phyloP scores from a whole-genome alignment of 495 filamentous ascomycete genomes.

The Cairneyella variabilis region DNA sequence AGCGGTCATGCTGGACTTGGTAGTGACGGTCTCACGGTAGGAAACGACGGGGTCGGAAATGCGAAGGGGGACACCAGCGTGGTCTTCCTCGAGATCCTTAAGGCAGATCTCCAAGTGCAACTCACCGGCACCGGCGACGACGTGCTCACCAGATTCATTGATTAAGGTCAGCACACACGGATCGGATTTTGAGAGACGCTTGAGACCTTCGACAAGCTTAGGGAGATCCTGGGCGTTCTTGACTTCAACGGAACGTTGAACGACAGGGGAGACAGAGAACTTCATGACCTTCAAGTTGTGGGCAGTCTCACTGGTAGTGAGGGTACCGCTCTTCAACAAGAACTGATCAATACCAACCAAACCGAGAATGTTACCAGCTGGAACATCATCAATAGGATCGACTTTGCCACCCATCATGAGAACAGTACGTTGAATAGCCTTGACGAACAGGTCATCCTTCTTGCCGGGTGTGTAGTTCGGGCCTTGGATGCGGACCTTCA shows the following conservation, averaged over 20 bases:
- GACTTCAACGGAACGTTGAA: slow-evolving; percentile 97
- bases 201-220: slow-evolving; percentile 99
- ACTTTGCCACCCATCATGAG: slow-evolving; percentile 99
- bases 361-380: slow-evolving; percentile 98
- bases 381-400: slow-evolving; percentile 98
- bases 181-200: slow-evolving; percentile 99
- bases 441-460: slow-evolving; percentile 99
- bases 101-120: slow-evolving; percentile 99
- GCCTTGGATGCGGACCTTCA: slow-evolving; percentile 99
- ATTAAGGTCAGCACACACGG: slow-evolving; percentile 93
- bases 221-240: slow-evolving; percentile 99
- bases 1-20: slow-evolving; percentile 83
- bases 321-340: slow-evolving; percentile 99
- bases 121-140: slow-evolving; percentile 98
- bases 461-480: slow-evolving; percentile 97
- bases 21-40: slow-evolving; percentile 93
- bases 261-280: slow-evolving; percentile 99
- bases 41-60: slow-evolving; percentile 95
- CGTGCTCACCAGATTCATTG: slow-evolving; percentile 91
- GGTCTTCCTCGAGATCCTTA: slow-evolving; percentile 99
- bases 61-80: slow-evolving; percentile 94
- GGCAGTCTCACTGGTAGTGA: slow-evolving; percentile 93
- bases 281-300: slow-evolving; percentile 99
- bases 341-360: slow-evolving; percentile 99
- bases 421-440: slow-evolving; percentile 98